Evolutionary conservation across 768 basidiomycete species (phyloP).

Genomic region (Chalciporus pseudorubinellus): DNA sequence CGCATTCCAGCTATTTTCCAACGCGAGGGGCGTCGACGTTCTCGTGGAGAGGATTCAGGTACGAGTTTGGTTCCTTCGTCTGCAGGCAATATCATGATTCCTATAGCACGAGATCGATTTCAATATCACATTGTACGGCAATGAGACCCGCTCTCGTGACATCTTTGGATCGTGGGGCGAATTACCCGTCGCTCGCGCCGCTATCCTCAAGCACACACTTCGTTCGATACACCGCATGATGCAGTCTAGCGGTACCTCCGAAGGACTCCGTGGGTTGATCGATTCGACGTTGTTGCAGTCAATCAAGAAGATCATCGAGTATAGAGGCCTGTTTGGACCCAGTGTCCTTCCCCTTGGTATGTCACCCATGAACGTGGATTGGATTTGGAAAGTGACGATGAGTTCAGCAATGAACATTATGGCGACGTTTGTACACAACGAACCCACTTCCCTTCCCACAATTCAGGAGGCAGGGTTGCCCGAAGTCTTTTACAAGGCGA

Average conservation of each 20-base stretch:
- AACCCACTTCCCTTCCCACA: conserved; percentile 89
- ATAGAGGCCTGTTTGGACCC: conserved; percentile 81
- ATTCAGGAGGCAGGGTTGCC: conserved; percentile 93
- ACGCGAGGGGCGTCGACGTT: conserved; percentile 77
- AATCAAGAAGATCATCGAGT: conserved; percentile 83
- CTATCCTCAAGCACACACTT: conserved; percentile 85
- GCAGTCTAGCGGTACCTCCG: conserved; percentile 91
- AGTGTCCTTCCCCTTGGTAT: conserved; percentile 81
- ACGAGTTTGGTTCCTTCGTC: conserved; percentile 21
- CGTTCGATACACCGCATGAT: conserved; percentile 96
- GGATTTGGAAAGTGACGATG: conserved; percentile 8
- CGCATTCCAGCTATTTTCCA: conserved; percentile 84
- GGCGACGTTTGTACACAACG: conserved; percentile 97
- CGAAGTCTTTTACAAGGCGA: conserved; percentile 80
- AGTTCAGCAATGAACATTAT: conserved; percentile 81
- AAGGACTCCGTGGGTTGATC: conserved; percentile 91
- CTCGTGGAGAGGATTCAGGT: conserved; percentile 89
- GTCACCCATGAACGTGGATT: conserved; percentile 20
- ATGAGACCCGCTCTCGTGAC: conserved; percentile 42
- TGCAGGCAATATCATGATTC: conserved; percentile 7
- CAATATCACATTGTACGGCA: conserved; percentile 56
- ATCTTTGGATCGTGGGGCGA: conserved; percentile 53
- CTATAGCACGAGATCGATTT: conserved; percentile 64
- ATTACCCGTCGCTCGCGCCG: conserved; percentile 69
- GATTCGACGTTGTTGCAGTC: conserved; percentile 85